phyloP scores from a whole-genome alignment of 1,284 basidiomycete species.

The Rhodotorula glutinis region DNA sequence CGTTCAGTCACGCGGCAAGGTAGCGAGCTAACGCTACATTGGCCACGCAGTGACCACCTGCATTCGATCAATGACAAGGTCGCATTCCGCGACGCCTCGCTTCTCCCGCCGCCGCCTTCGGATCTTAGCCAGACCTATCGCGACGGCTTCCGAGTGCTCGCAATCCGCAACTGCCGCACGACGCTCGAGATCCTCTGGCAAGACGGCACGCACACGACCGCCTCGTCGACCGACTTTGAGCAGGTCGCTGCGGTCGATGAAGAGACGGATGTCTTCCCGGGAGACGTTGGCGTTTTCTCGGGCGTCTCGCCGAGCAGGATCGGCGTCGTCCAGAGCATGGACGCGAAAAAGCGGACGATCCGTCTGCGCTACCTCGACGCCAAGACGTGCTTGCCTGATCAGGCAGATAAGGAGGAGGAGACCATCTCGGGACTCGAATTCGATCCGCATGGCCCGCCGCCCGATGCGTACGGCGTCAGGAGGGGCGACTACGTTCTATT shows the following conservation, averaged over 20 bases:
- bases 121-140: slow-evolving; percentile 55
- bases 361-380: slow-evolving; percentile 40
- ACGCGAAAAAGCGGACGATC: slow-evolving; percentile 45
- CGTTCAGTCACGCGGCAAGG: background rate
- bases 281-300: slow-evolving; percentile 84
- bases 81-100: slow-evolving; percentile 12
- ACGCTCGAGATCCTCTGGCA: slow-evolving; percentile 80
- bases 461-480: slow-evolving; percentile 69
- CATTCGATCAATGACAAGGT: slow-evolving; percentile 48
- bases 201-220: slow-evolving; percentile 64
- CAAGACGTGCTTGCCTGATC: slow-evolving; percentile 60
- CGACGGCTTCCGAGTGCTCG: slow-evolving; percentile 53
- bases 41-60: slow-evolving; percentile 50
- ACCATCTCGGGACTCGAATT: slow-evolving; percentile 62
- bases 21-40: slow-evolving; percentile 54
- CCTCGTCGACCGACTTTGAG: slow-evolving; percentile 64
- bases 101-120: slow-evolving; percentile 51
- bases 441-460: slow-evolving; percentile 67
- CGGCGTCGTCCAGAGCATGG: slow-evolving; percentile 66
- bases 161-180: slow-evolving; percentile 68
- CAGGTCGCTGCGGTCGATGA: slow-evolving; percentile 63
- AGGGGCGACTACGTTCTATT: slow-evolving; percentile 81
- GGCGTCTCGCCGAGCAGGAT: slow-evolving; percentile 59
- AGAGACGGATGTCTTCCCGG: slow-evolving; percentile 55
- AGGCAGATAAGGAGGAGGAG: slow-evolving; percentile 59